phyloP scores from a whole-genome alignment of 2,329 filamentous ascomycete species.

The Colletotrichum viniferum region DNA sequence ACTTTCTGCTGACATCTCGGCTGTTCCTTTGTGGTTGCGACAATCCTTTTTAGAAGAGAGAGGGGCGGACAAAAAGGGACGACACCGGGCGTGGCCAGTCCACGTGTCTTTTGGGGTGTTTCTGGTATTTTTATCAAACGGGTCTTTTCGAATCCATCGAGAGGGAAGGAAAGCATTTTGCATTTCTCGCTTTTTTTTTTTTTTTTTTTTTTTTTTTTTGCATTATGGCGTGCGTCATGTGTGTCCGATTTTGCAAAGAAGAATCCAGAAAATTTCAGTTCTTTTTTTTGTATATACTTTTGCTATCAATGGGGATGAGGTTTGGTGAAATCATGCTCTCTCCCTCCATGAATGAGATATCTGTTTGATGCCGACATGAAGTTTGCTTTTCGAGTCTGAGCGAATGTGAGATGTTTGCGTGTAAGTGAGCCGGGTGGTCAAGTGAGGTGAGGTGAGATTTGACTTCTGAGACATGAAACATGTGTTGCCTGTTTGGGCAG shows the following conservation, averaged over 20 bases:
- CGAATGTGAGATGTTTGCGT: background rate
- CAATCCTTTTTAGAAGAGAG: background rate
- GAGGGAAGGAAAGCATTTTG: background rate
- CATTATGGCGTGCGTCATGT: background rate
- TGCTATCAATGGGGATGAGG: conserved; percentile 21
- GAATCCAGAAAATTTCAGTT: conserved; percentile 2
- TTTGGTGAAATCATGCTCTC: conserved; percentile 11
- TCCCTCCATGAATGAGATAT: background rate
- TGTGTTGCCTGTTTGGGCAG: background rate
- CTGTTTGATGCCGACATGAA: background rate
- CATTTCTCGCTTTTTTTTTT: background rate
- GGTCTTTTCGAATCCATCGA: background rate
- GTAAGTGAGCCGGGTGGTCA: background rate
- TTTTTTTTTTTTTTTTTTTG: background rate
- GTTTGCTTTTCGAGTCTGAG: background rate
- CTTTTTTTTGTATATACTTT: conserved; percentile 17
- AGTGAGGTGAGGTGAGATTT: background rate
- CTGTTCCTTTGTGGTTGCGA: background rate
- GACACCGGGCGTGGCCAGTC: background rate
- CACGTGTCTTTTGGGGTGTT: background rate
- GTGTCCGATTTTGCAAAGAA: background rate
- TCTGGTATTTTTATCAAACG: background rate
- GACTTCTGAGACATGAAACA: background rate
- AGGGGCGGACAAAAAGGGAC: background rate
- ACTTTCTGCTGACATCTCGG: background rate